These are phyloP conservation scores for Bothriochloa decipiens DNA, from an alignment of 176 grass and related monocot species.

Conservation along the genomic window DNA sequence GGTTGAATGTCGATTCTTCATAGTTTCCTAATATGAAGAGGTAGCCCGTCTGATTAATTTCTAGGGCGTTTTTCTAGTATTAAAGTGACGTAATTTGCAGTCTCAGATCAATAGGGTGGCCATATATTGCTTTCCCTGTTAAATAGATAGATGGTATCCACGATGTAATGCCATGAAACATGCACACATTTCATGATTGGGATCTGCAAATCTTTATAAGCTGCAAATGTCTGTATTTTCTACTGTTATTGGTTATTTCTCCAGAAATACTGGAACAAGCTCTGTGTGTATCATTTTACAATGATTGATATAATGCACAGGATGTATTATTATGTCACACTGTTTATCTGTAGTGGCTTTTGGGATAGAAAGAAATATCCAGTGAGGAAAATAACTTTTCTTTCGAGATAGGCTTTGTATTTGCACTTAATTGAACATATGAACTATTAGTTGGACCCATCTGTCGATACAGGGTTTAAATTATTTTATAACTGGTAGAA, in stretches of 20 bases:
- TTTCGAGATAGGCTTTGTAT: neutral
- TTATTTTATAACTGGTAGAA: neutral
- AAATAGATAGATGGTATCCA: conserved; percentile 2
- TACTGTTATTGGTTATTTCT: neutral
- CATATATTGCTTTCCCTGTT: neutral
- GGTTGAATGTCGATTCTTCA: too few species aligned
- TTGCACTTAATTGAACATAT: neutral
- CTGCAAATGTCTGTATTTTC: neutral
- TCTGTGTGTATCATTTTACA: too few species aligned
- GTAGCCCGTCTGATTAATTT: too few species aligned
- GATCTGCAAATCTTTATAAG: neutral
- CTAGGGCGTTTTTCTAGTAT: too few species aligned
- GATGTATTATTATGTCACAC: neutral
- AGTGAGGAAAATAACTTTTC: neutral
- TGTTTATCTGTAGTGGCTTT: neutral
- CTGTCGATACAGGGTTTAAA: neutral
- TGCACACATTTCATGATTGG: neutral
- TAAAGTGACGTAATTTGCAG: too few species aligned
- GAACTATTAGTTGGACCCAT: neutral
- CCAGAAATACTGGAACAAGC: neutral
- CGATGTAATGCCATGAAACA: neutral
- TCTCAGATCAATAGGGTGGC: too few species aligned
- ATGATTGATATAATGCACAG: neutral
- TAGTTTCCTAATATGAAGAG: too few species aligned
- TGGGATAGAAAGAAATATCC: neutral